Evolutionary conservation across 129 eudicot species (phyloP), one percentile per base, ranked within the genome.

Genomic region (Tanacetum coccineum): DNA sequence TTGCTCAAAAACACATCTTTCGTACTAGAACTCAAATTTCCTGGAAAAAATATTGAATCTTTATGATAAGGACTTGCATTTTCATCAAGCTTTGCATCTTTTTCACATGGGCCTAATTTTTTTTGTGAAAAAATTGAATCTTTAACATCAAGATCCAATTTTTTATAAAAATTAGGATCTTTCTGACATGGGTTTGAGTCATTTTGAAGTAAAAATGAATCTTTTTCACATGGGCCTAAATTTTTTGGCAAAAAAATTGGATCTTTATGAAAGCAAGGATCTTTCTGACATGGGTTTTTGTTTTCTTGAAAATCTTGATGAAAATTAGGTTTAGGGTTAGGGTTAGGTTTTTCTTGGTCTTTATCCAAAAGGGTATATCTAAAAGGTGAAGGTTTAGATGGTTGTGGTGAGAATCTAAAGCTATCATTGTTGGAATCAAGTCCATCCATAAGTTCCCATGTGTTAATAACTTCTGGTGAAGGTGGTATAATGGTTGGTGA

Each of bases 391-490:
- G 67, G 76, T 20, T 78, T 78, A 6, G 91, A 74, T 15, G 86
- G 77, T 21, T 51, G 50, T 0, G 84, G 82, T 15, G 80, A 52
- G 73, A 81, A 77, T 3, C 83, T 75, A 72, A 84, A 80, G 70
- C 87, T 36, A 13, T 59, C 79, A 11, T 71, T 20, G 65, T 77
- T 65, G 53, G 79, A 56, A 62, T 92, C 96, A 28, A 92, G 95
- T 1, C 95, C 98, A 10, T 87, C 90, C 98, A 88, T 93, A 32
- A 93, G 87, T 40, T 93, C 98, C 96, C 89, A 84, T 2, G 96
- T 82, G 73, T 93, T 82, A 74, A 88, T 93, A 52, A 87, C 73
- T 45, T 88, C 96, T 47, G 82, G 46, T 18, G 83, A 71, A 1
- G 95, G 77, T 8, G 88, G 60, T n/a, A 73, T 14, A 40, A 54